Percentiles rank a stretch among this genome's conserved stretches.
These are phyloP conservation scores for Neofusicoccum kwambonambiense DNA, from an alignment of 2,329 filamentous ascomycete species.

Conservation along the genomic window DNA sequence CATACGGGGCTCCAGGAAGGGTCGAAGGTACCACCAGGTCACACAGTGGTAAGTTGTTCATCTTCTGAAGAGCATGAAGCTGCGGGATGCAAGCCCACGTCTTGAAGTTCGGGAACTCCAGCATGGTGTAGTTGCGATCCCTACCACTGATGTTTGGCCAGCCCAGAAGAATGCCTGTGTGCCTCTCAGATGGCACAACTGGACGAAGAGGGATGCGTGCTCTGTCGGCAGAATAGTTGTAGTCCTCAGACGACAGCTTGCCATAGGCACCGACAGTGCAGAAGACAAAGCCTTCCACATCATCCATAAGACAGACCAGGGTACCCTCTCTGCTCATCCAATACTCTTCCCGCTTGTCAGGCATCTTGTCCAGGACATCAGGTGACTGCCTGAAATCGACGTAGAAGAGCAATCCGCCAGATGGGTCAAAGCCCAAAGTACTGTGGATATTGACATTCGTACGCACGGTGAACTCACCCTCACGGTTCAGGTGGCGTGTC, in stretches of 20 bases:
- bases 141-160: not conserved
- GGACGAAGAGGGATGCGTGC: not conserved
- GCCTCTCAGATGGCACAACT: not conserved
- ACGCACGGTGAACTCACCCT: not conserved
- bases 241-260: not conserved
- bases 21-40: not conserved
- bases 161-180: not conserved
- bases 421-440: not conserved
- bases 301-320: not conserved
- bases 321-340: not conserved
- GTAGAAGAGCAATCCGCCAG: not conserved
- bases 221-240: not conserved
- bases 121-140: not conserved
- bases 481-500: not conserved
- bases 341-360: not conserved
- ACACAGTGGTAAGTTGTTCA: not conserved
- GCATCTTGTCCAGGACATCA: not conserved
- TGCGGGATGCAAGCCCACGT: not conserved
- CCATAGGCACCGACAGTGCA: not conserved
- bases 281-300: not conserved
- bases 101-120: not conserved
- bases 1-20: not conserved
- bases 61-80: constrained; percentile 19
- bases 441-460: not conserved
- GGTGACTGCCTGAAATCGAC: not conserved